Evolutionary conservation across 1,284 basidiomycete genomes (phyloP).

Genomic region (Golubevia sp.): DNA sequence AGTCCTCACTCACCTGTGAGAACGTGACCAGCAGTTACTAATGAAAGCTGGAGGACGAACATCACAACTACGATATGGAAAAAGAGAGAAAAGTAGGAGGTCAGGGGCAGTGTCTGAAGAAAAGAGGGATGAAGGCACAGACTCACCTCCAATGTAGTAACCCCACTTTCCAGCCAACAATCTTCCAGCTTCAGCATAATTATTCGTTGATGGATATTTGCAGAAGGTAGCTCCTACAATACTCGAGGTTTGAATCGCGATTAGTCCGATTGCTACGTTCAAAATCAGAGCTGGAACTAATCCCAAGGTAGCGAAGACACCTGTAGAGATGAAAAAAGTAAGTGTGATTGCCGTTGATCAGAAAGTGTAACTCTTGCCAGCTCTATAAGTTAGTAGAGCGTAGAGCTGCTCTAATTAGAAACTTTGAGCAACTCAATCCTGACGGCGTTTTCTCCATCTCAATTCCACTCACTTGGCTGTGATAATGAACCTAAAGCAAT

Average conservation of each 20-base stretch:
- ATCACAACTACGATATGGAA: neutral
- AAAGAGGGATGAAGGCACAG: conserved; percentile 8
- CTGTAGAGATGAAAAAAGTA: too few relatives aligned
- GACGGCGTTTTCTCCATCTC: too few relatives aligned
- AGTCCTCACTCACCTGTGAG: too few relatives aligned
- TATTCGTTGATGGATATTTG: conserved; percentile 33
- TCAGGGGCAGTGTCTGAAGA: conserved; percentile 31
- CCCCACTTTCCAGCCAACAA: conserved; percentile 14
- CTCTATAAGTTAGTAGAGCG: too few relatives aligned
- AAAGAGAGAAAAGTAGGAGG: conserved; percentile 33
- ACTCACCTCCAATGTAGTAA: neutral
- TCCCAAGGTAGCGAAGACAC: conserved; percentile 36
- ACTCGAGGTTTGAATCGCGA: conserved; percentile 40
- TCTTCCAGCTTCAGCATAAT: conserved; percentile 37
- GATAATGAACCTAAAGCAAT: conserved; percentile 43
- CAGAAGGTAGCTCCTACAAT: conserved; percentile 40
- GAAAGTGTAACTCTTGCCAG: too few relatives aligned
- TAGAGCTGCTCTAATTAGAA: too few relatives aligned
- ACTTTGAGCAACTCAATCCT: neutral
- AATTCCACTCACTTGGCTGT: conserved; percentile 15
- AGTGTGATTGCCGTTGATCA: too few relatives aligned
- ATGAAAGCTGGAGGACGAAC: conserved; percentile 8
- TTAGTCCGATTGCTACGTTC: conserved; percentile 32
- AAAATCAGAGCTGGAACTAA: conserved; percentile 40
- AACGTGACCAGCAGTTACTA: conserved; percentile 32